phyloP scores from a whole-genome alignment of 371 early-diverging fungal genomes.

The Rhizopus delemar region DNA sequence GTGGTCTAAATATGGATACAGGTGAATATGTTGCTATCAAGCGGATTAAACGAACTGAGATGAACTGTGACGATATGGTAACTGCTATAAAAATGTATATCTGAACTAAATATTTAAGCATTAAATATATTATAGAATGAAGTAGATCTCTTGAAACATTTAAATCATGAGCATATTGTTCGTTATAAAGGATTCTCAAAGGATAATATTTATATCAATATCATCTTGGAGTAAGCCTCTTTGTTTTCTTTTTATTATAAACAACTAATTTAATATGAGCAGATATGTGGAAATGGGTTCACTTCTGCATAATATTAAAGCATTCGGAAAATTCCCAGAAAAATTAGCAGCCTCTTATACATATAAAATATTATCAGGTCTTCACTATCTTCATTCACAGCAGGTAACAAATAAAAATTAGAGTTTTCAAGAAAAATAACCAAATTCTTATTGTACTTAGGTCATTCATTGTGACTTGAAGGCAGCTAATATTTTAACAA shows the following conservation, averaged over 20 bases:
- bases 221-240: conserved; percentile 78
- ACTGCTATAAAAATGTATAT: conserved; percentile 50
- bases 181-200: conserved; percentile 86
- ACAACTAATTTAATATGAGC: too few species aligned
- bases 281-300: conserved; percentile 92
- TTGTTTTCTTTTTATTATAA: conserved; percentile 6
- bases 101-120: conserved; percentile 37
- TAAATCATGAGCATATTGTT: conserved; percentile 85
- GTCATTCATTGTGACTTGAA: conserved; percentile 96
- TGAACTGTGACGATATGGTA: conserved; percentile 63
- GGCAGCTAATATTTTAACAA: conserved; percentile 91
- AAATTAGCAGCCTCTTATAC: conserved; percentile 87
- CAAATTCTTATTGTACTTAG: conserved; percentile 44
- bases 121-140: conserved; percentile 52
- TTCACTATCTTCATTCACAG: conserved; percentile 89
- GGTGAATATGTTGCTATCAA: conserved; percentile 91
- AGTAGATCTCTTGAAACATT: conserved; percentile 70
- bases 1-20: conserved; percentile 78
- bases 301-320: conserved; percentile 75
- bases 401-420: conserved; percentile 24
- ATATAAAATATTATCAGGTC: conserved; percentile 85
- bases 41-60: conserved; percentile 69
- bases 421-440: too few species aligned
- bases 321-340: conserved; percentile 91
- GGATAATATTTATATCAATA: conserved; percentile 72